Evolutionary conservation across 2,329 filamentous ascomycete species (phyloP).

Genomic region (Aspergillus candidus): DNA sequence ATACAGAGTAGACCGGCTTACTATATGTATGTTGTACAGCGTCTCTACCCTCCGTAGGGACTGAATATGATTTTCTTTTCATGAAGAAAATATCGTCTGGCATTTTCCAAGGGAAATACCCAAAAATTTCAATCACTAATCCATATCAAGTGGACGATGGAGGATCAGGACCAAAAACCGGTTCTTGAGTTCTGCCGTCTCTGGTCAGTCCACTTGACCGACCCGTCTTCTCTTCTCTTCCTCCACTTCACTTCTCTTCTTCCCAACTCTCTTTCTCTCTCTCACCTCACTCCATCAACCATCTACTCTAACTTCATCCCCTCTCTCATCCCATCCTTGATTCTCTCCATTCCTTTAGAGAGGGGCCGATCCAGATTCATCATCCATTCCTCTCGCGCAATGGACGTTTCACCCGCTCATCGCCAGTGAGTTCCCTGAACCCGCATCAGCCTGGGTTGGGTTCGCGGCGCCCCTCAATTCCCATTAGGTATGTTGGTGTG

Average conservation of each 20-base stretch:
- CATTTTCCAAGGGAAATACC: too few species aligned
- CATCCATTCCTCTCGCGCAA: slow-evolving; percentile 3
- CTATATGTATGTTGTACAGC: too few species aligned
- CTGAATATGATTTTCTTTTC: too few species aligned
- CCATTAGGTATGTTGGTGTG: slow-evolving; percentile 4
- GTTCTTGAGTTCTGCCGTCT: slow-evolving; percentile 2
- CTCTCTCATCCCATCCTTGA: neutral
- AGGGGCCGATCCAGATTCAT: neutral
- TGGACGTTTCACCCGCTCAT: slow-evolving; percentile 7
- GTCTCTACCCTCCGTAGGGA: too few species aligned
- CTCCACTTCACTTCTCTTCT: slow-evolving; percentile 8
- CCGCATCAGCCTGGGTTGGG: slow-evolving; percentile 11
- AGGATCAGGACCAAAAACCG: neutral
- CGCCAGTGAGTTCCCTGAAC: slow-evolving; percentile 12
- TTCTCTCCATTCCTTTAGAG: neutral
- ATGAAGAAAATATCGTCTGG: too few species aligned
- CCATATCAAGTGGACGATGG: neutral
- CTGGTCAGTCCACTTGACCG: neutral
- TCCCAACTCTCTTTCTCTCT: slow-evolving; percentile 6
- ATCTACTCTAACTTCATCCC: neutral
- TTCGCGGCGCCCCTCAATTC: slow-evolving; percentile 2
- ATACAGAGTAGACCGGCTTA: too few species aligned
- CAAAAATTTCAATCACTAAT: too few species aligned
- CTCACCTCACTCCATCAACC: slow-evolving; percentile 1
- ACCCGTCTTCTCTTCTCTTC: slow-evolving; percentile 6